Conservation (phyloP, 768 basidiomycete species). For the Podaxis carcinomalis region DNA sequence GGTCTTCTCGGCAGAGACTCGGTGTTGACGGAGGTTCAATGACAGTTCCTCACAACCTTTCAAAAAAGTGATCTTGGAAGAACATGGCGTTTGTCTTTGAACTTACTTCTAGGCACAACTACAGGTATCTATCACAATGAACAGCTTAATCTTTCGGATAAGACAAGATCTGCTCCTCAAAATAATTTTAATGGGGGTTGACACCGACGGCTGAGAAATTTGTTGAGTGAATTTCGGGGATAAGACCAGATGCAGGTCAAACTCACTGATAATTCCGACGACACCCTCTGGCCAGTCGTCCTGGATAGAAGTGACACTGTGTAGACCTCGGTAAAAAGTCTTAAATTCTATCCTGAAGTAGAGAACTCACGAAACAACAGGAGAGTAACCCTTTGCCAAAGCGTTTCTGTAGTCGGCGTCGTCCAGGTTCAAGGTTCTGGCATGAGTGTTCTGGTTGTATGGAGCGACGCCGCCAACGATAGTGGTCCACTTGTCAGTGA, state of each 20-base stretch:
- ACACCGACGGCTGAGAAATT: background rate
- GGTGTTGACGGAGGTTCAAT: no score
- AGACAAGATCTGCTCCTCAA: background rate
- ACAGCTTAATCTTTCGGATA: background rate
- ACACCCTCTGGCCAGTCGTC: conserved; percentile 12
- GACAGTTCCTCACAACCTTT: no score
- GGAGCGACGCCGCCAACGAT: conserved; percentile 23
- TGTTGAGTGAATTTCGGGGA: background rate
- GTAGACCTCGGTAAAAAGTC: background rate
- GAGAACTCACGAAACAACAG: conserved; percentile 22
- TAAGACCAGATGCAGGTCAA: background rate
- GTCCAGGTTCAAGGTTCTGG: conserved; percentile 23
- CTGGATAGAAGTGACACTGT: conserved; percentile 8
- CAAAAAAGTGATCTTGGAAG: no score
- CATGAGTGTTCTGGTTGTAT: conserved; percentile 28
- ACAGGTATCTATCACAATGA: background rate
- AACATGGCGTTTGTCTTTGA: no score
- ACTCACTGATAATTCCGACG: conserved; percentile 11
- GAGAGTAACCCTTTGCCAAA: conserved; percentile 21
- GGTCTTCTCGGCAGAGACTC: no score
- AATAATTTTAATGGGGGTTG: background rate
- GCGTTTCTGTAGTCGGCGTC: conserved; percentile 25
- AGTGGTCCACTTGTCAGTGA: conserved; percentile 31
- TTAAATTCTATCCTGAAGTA: background rate
- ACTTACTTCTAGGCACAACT: background rate